Percentiles rank a stretch among this genome's conserved stretches.
phyloP scores from a whole-genome alignment of 331 rosid species.

The Stylosanthes scabra region DNA sequence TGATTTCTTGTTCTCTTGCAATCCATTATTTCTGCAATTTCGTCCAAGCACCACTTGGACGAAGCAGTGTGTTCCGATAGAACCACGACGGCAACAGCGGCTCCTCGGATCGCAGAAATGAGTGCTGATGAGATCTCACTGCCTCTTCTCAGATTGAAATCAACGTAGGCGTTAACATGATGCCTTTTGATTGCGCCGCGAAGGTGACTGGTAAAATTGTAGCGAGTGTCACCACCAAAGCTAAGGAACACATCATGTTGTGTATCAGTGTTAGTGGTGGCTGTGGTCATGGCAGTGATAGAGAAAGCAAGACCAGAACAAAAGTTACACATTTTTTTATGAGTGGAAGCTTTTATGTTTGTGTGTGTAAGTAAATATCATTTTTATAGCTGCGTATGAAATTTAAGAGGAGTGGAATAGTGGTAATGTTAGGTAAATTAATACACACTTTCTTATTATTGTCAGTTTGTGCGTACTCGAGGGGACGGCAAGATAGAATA shows the following conservation, averaged over 20 bases:
- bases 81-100: not conserved
- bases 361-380: no score
- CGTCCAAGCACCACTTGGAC: slow-evolving; percentile 3
- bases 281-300: no score
- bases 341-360: no score
- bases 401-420: no score
- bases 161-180: not conserved
- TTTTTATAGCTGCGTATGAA: no score
- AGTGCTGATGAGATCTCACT: not conserved
- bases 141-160: not conserved
- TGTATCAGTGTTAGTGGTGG: not conserved
- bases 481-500: no score
- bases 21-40: not conserved
- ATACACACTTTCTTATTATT: no score
- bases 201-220: slow-evolving; percentile 6
- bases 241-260: not conserved
- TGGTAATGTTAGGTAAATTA: no score
- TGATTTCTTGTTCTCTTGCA: not conserved
- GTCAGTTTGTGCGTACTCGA: no score
- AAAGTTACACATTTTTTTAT: no score
- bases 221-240: slow-evolving; percentile 3
- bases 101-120: not conserved
- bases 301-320: not conserved
- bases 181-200: not conserved
- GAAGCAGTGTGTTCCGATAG: not conserved